Conservation (phyloP, 257 asterid genomes). For the Salvia rosmarinus region DNA sequence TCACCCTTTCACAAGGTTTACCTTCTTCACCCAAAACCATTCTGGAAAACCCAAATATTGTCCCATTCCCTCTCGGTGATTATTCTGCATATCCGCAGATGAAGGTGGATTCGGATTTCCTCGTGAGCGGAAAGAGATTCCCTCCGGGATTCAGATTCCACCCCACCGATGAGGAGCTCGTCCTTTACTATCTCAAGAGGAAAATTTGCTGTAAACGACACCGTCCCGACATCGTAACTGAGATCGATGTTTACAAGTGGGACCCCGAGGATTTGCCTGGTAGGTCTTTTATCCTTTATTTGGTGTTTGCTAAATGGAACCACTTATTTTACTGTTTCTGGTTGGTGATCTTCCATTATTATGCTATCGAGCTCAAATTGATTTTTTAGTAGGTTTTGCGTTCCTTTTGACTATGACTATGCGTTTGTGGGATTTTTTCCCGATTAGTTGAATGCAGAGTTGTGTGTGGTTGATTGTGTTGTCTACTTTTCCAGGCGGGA, state of each 20-base stretch:
- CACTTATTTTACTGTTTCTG: not conserved
- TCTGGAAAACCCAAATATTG: not conserved
- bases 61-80: not conserved
- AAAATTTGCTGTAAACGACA: constrained; percentile 66
- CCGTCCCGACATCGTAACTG: constrained; percentile 60
- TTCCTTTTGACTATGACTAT: not conserved
- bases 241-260: constrained; percentile 81
- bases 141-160: constrained; percentile 94
- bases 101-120: constrained; percentile 38
- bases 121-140: constrained; percentile 44
- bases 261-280: constrained; percentile 93
- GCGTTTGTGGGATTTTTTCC: not conserved
- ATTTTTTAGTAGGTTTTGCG: not conserved
- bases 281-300: constrained; percentile 22
- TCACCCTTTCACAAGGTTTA: not conserved
- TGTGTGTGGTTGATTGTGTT: not conserved
- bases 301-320: not conserved
- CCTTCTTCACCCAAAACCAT: not conserved
- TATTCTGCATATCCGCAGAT: constrained; percentile 4
- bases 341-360: not conserved
- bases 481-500: not conserved
- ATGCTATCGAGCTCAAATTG: not conserved
- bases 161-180: constrained; percentile 90
- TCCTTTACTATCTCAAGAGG: constrained; percentile 70
- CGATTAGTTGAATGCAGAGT: constrained; percentile 11